Base-by-base conservation (phyloP, 208 protist species). In the Leishmania tropica region DNA sequence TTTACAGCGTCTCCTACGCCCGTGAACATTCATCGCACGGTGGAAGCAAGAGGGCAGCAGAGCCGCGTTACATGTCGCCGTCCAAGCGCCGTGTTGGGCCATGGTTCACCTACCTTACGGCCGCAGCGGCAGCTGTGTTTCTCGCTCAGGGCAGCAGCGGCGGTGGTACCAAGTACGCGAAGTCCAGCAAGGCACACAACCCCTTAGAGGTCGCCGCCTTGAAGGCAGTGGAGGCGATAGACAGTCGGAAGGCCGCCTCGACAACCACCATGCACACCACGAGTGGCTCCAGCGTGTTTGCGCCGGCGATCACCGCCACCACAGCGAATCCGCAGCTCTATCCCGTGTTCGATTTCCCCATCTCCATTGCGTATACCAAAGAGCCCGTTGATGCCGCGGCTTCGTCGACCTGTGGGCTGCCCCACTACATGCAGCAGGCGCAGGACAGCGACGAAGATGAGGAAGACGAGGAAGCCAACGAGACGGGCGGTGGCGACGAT, bases 91-190 rank as follows among this genome's bases (percentile, higher is more conserved):
- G 83, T 10, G 86, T 94, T 0, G 92, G 93, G 15, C 91, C 93
- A 60, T 96, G 93, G 93, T 94, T 91, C 75, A 80, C 84, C 64
- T 92, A 91, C 81, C 81, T 87, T 15, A 86, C 90, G 11, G 87
- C 87, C 24, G 88, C 86, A 28, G 74, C 78, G 35, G 83, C 83
- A 5, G 72, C 72, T 47, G 70, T 62, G 56, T 79, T 81, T 42
- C 72, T 81, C 15, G 68, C 35, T 3, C 68, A 85, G 74, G 86
- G 80, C 54, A 79, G 68, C 60, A 79, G 83, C 42, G 80, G 82
- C 8, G 54, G 62, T n/a, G 70, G 64, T 54, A 48, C 54, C 21
- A 65, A 74, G 15, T 53, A 45, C 21, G 37, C 56, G 37, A 76
- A 51, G 76, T 17, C 31, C 45, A 28, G n/a, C 28, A 65, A 65